Base-by-base conservation (phyloP, 805 yeast genomes). In the Ogataea corticis region DNA sequence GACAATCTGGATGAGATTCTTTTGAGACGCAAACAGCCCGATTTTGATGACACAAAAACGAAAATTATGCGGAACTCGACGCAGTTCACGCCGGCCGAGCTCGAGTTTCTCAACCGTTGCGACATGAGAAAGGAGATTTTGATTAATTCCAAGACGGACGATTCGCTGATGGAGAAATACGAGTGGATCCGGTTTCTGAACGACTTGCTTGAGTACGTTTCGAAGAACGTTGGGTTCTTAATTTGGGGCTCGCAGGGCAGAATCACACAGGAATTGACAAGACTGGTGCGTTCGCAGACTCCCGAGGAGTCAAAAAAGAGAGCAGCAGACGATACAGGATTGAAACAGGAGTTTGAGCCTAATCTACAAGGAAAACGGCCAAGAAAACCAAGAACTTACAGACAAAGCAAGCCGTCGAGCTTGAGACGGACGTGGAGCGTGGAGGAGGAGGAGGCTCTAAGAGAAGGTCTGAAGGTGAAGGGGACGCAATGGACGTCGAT, bases 401-500 rank as follows among this genome's bases (percentile, higher is more conserved):
- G 55, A 34, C 63, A 59, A 17, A 57, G 54, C 42, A 55, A 65
- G 48, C 61, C 66, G 4, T 43, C 60, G 6, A 54, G 69, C 4
- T 58, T 73, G 39, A 69, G 96, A 50, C 69, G 94, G 41, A 78
- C 85, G 3, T 94, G 99, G 99, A 80, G 95, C 0, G 71, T 80
- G 47, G 91, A 83, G 30, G 99, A 94, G 63, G 98, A 94, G 59
- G 80, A 77, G 28, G 94, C 97, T 0, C 72, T 94, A 18, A 69
- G 85, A 23, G 82, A 81, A 43, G 98, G 97, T 0, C 71, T 94
- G 46, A 85, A 86, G 52, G 71, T 80, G 17, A 80, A 84, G 52
- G 99, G 99, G 1, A 96, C 98, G 0, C 88, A 85, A 54, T 94
- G 99, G 99, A 75, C 96, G 2, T 86, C 86, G 44, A 94, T 94